Percentiles rank a stretch among this genome's conserved stretches.
These are phyloP conservation scores for Stylosanthes scabra DNA, from an alignment of 331 rosid species.

Conservation along the genomic window DNA sequence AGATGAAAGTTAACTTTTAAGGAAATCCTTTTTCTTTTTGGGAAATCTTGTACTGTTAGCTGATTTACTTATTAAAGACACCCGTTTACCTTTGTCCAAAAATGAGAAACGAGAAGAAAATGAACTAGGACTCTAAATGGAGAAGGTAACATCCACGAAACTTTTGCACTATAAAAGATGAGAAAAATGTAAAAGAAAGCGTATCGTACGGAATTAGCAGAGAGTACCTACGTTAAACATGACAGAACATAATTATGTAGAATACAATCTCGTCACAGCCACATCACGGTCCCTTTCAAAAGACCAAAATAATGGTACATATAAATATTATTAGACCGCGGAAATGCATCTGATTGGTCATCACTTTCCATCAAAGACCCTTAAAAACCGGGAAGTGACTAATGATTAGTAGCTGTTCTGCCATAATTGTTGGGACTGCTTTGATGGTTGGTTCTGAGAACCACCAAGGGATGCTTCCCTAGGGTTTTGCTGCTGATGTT, in stretches of 20 bases:
- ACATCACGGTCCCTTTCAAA: constrained; percentile 59
- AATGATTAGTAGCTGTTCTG: constrained; percentile 87
- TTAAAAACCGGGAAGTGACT: constrained; percentile 64
- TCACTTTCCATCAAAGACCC: constrained; percentile 67
- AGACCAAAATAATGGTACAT: constrained; percentile 73
- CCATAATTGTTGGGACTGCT: constrained; percentile 98
- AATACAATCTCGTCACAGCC: constrained; percentile 85
- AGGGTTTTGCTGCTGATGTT: constrained; percentile 84
- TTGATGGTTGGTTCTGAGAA: constrained; percentile 80
- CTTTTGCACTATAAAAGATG: constrained; percentile 48
- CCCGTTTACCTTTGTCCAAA: no score
- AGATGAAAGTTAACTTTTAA: no score
- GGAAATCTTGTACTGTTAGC: no score
- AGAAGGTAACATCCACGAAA: constrained; percentile 18
- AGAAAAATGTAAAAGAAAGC: constrained; percentile 24
- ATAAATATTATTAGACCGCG: constrained; percentile 50
- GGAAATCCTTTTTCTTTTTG: no score
- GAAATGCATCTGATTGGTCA: constrained; percentile 63
- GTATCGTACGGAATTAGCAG: constrained; percentile 71
- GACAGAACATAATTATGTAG: constrained; percentile 60
- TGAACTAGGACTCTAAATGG: background rate
- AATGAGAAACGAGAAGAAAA: background rate
- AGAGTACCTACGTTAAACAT: constrained; percentile 76
- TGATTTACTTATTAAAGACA: no score
- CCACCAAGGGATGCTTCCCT: constrained; percentile 80